Conservation (phyloP, 140 eudicot species). For the Bidens hawaiensis region DNA sequence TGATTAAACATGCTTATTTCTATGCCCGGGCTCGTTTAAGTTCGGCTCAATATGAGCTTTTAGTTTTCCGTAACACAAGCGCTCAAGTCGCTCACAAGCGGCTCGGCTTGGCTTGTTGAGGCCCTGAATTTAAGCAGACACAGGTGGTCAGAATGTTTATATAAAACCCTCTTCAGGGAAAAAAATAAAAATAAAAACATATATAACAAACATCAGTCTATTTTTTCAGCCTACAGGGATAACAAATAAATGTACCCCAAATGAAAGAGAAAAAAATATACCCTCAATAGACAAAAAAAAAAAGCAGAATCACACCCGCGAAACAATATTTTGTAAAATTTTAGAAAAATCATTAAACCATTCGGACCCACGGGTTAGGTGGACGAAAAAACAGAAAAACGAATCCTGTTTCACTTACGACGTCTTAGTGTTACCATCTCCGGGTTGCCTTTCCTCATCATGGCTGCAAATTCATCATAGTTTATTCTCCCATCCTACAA, state of each 20-base stretch:
- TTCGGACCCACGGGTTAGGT: background rate
- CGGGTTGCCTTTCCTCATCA: conserved; percentile 86
- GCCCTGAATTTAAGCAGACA: no score
- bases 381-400: background rate
- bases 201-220: conserved; percentile 8
- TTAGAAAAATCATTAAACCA: conserved; percentile 12
- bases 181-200: conserved; percentile 11
- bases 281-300: no score
- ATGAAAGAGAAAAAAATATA: conserved; percentile 5
- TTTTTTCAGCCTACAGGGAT: conserved; percentile 16
- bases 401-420: conserved; percentile 42
- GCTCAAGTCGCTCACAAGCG: no score
- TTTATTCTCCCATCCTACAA: conserved; percentile 84
- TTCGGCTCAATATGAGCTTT: no score
- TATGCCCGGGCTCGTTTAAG: no score
- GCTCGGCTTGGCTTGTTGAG: no score
- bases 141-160: background rate
- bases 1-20: no score
- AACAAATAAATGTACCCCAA: conserved; percentile 6
- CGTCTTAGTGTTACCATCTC: conserved; percentile 60
- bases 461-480: conserved; percentile 79
- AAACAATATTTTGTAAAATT: background rate
- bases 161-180: background rate
- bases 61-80: background rate
- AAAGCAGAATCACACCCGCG: background rate